Evolutionary conservation across 345 rosid species (phyloP).

Genomic region (Punica granatum): DNA sequence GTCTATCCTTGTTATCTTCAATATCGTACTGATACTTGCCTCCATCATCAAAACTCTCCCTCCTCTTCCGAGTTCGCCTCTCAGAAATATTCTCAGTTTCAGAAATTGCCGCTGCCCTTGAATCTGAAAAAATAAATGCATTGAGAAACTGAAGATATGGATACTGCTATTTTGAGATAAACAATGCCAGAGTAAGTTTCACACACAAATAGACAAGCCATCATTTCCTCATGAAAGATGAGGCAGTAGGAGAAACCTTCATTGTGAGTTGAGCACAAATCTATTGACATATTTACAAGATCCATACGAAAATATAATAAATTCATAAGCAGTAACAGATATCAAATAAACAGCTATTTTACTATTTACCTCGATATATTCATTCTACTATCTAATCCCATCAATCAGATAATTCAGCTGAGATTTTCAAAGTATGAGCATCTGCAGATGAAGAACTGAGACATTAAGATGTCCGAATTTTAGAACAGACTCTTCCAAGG

Average conservation of each 20-base stretch:
- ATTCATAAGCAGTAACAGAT: background rate
- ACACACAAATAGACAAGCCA: background rate
- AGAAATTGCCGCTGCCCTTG: slow-evolving; percentile 33
- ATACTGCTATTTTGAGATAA: background rate
- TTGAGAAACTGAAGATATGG: slow-evolving; percentile 4
- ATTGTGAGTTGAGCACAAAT: background rate
- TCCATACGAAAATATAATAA: too few species aligned
- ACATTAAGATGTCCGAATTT: too few species aligned
- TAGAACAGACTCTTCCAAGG: too few species aligned
- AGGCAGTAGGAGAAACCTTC: background rate
- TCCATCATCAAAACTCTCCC: slow-evolving; percentile 49
- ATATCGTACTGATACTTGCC: slow-evolving; percentile 55
- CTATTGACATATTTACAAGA: too few species aligned
- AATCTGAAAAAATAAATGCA: slow-evolving; percentile 35
- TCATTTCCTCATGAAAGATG: background rate
- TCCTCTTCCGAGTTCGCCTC: slow-evolving; percentile 54
- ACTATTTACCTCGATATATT: background rate
- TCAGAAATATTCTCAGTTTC: slow-evolving; percentile 51
- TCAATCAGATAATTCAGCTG: background rate
- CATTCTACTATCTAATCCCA: background rate
- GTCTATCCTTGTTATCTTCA: slow-evolving; percentile 43
- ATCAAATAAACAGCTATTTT: background rate
- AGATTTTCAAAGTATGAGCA: background rate
- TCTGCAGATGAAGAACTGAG: too few species aligned
- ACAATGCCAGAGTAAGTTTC: background rate